Conservation (phyloP, 495 filamentous ascomycete genomes). For the Podospora pseudopauciseta region DNA sequence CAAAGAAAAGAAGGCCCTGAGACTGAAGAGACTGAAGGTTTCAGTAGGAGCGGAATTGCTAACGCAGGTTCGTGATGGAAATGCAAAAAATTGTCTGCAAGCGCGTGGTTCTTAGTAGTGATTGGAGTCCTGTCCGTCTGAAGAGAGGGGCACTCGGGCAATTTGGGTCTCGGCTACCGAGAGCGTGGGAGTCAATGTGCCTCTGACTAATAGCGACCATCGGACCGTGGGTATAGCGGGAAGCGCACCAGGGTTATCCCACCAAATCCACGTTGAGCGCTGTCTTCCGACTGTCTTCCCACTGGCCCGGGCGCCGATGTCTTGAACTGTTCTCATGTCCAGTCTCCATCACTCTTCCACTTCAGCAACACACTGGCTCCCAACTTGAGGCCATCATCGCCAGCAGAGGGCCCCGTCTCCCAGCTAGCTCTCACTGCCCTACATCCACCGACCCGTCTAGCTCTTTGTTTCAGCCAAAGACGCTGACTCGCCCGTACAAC, state of each 20-base stretch:
- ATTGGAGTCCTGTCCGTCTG: conserved; percentile 23
- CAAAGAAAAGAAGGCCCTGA: neutral
- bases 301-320: conserved; percentile 8
- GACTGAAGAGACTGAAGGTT: conserved; percentile 3
- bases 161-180: conserved; percentile 27
- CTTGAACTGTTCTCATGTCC: conserved; percentile 17
- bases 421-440: neutral
- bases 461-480: conserved; percentile 10
- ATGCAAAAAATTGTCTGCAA: conserved; percentile 2
- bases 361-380: neutral
- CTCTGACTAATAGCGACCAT: conserved; percentile 25
- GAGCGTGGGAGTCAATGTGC: conserved; percentile 25
- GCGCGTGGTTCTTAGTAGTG: conserved; percentile 11
- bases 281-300: neutral
- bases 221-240: conserved; percentile 14
- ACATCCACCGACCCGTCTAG: neutral
- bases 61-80: conserved; percentile 30
- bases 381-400: conserved; percentile 18
- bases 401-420: neutral
- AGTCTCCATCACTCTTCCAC: conserved; percentile 4
- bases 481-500: conserved; percentile 14
- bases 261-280: conserved; percentile 9
- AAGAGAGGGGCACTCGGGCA: conserved; percentile 22
- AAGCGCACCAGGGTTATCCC: conserved; percentile 6
- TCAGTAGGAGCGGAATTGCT: conserved; percentile 19